Percentiles rank a stretch among this genome's conserved stretches.
These are phyloP conservation scores for Evernia prunastri DNA, from an alignment of 495 filamentous ascomycete species.

Conservation along the genomic window DNA sequence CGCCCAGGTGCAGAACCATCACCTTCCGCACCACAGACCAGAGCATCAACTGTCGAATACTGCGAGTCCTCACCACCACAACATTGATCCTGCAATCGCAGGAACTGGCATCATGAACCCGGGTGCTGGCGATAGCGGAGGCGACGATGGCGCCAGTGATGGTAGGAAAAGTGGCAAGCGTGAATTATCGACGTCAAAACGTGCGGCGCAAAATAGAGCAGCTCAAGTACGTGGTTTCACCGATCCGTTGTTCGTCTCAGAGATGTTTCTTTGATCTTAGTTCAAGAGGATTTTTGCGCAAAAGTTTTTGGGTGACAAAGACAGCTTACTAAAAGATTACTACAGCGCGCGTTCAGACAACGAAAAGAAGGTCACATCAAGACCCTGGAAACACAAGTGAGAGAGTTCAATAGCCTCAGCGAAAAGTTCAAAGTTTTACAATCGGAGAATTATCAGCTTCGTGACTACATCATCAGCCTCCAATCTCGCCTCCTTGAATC, in stretches of 20 bases:
- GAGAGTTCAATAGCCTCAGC: conserved; percentile 62
- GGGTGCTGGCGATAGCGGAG: conserved; percentile 30
- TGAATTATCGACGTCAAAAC: conserved; percentile 88
- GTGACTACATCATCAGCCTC: conserved; percentile 85
- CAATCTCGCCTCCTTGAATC: conserved; percentile 83
- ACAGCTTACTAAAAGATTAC: conserved; percentile 26
- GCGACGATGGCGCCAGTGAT: conserved; percentile 33
- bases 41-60: conserved; percentile 38
- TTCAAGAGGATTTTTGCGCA: conserved; percentile 4
- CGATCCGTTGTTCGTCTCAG: conserved; percentile 5
- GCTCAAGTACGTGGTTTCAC: conserved; percentile 68
- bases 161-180: conserved; percentile 61
- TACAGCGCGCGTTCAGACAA: conserved; percentile 89
- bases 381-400: conserved; percentile 86
- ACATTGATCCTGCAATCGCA: conserved; percentile 50
- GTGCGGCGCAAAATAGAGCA: conserved; percentile 92
- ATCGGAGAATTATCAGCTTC: conserved; percentile 79
- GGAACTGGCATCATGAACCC: conserved; percentile 30
- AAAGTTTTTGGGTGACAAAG: conserved; percentile 23
- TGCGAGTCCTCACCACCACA: conserved; percentile 44
- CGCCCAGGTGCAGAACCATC: conserved; percentile 36
- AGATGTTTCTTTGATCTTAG: conserved; percentile 17
- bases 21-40: conserved; percentile 35
- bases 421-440: conserved; percentile 68
- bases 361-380: conserved; percentile 98